phyloP scores from a whole-genome alignment of 352 stramenopile genomes.

The Globisporangium apiculatum region DNA sequence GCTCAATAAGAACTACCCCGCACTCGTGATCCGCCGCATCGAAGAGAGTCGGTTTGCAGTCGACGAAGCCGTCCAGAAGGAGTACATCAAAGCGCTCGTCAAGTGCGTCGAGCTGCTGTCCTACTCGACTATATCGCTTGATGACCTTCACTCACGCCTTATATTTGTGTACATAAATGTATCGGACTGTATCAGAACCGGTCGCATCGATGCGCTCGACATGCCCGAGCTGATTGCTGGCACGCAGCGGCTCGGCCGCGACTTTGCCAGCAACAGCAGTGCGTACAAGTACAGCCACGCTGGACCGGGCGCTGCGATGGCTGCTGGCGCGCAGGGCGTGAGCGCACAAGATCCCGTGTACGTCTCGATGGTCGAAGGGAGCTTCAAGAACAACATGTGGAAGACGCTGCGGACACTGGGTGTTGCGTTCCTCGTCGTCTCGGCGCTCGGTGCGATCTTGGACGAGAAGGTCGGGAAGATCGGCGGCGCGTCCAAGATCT shows the following conservation, averaged over 20 bases:
- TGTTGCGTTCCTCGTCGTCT: slow-evolving; percentile 82
- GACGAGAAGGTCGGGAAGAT: slow-evolving; percentile 86
- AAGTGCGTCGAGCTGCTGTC: slow-evolving; percentile 24
- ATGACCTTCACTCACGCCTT: neutral
- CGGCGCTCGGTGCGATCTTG: slow-evolving; percentile 77
- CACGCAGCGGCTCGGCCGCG: slow-evolving; percentile 20
- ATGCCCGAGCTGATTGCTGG: slow-evolving; percentile 45
- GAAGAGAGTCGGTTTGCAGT: slow-evolving; percentile 79
- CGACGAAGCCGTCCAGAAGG: slow-evolving; percentile 76
- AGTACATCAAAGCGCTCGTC: slow-evolving; percentile 88
- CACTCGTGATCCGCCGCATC: slow-evolving; percentile 75
- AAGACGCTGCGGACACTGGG: slow-evolving; percentile 77
- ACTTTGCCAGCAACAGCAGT: neutral
- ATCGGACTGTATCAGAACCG: slow-evolving; percentile 26
- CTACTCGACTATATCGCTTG: neutral
- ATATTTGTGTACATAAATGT: neutral
- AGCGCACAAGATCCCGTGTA: slow-evolving; percentile 77
- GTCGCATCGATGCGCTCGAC: slow-evolving; percentile 74
- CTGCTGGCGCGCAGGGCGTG: slow-evolving; percentile 38
- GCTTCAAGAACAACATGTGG: slow-evolving; percentile 89
- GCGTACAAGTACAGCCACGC: slow-evolving; percentile 2
- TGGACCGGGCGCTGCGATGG: slow-evolving; percentile 8
- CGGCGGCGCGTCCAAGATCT: slow-evolving; percentile 74
- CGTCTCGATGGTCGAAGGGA: slow-evolving; percentile 86
- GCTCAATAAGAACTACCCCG: slow-evolving; percentile 82